phyloP scores from a whole-genome alignment of 2,329 filamentous ascomycete species.

The Arthrobotrys megalospora region DNA sequence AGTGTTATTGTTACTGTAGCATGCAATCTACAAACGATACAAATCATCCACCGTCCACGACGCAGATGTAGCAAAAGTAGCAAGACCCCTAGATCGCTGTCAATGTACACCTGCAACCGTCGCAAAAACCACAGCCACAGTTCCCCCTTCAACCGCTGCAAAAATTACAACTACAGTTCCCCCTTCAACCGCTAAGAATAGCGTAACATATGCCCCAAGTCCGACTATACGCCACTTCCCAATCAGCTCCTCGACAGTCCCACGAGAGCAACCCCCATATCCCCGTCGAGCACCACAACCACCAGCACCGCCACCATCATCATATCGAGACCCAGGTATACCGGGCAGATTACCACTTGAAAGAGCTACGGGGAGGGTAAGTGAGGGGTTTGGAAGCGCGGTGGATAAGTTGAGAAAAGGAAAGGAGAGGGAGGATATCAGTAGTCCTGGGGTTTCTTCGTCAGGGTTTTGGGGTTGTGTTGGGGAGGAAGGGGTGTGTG shows the following conservation, averaged over 20 bases:
- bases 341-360: background rate
- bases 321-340: background rate
- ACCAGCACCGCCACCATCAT: background rate
- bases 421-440: background rate
- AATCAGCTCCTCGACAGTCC: too few relatives aligned
- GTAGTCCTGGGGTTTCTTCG: background rate
- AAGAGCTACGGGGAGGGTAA: background rate
- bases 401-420: background rate
- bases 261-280: too few relatives aligned
- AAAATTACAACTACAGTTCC: background rate
- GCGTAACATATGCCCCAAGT: too few relatives aligned
- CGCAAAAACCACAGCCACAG: background rate
- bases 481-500: background rate
- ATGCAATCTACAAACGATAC: constrained; percentile 18
- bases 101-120: background rate
- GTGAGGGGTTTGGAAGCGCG: background rate
- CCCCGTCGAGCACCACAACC: background rate
- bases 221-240: too few relatives aligned
- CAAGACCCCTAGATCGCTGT: background rate
- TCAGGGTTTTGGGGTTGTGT: constrained; percentile 3
- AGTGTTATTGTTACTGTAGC: too few relatives aligned
- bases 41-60: constrained; percentile 16
- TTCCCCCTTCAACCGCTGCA: background rate
- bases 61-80: background rate
- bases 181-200: background rate